Evolutionary conservation across 208 protist species (phyloP).

Genomic region (Leishmania aethiopica): DNA sequence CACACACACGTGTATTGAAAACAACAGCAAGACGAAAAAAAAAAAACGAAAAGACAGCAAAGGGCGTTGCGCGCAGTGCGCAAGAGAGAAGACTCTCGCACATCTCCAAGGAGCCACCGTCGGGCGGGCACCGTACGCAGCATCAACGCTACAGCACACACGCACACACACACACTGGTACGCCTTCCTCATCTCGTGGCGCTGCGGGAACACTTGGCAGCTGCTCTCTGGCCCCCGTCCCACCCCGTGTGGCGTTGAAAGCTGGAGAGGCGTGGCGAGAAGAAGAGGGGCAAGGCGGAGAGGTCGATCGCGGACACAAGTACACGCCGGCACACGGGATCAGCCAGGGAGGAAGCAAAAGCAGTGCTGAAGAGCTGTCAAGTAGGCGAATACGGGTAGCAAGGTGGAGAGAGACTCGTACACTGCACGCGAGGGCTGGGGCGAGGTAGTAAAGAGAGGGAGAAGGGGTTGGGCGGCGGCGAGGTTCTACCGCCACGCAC

Average conservation of each 20-base stretch:
- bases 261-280: not conserved
- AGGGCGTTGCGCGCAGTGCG: not conserved
- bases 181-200: not conserved
- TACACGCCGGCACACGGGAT: not conserved
- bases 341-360: not conserved
- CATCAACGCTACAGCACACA: not conserved
- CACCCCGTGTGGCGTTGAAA: not conserved
- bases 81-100: not conserved
- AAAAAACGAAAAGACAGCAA: not conserved
- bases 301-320: not conserved
- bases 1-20: not conserved
- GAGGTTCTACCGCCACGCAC: not conserved
- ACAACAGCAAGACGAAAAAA: not conserved
- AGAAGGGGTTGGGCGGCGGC: not conserved
- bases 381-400: not conserved
- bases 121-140: not conserved
- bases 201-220: not conserved
- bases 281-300: not conserved
- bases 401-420: not conserved
- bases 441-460: not conserved
- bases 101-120: not conserved
- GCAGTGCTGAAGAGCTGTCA: not conserved
- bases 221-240: not conserved
- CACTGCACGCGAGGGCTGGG: not conserved
- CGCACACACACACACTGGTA: not conserved